Evolutionary conservation across 257 asterid species (phyloP).

Genomic region (Thymus quinquecostatus): DNA sequence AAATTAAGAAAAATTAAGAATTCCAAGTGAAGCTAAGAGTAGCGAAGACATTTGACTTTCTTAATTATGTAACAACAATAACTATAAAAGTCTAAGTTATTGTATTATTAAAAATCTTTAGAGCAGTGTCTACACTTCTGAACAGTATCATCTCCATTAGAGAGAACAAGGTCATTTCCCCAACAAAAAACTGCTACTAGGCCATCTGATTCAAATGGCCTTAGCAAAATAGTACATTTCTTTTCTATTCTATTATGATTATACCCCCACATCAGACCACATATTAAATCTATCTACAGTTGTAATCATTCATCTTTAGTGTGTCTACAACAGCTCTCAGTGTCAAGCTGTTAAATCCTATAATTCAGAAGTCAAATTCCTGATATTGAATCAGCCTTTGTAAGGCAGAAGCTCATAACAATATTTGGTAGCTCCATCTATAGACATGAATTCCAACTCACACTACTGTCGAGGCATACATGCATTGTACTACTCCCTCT

Average conservation of each 20-base stretch:
- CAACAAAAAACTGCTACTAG: neutral
- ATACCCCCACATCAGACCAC: neutral
- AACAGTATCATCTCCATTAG: conserved; percentile 1
- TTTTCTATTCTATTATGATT: neutral
- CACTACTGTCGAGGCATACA: neutral
- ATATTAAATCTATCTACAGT: conserved; percentile 8
- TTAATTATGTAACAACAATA: neutral
- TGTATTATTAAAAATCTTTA: neutral
- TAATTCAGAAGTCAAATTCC: neutral
- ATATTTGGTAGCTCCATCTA: neutral
- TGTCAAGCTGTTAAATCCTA: conserved; percentile 1
- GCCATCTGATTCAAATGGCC: neutral
- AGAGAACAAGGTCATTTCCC: neutral
- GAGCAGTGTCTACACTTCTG: neutral
- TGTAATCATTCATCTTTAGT: neutral
- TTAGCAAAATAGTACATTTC: neutral
- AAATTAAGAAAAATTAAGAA: neutral
- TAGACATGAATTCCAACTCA: neutral
- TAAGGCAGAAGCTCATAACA: neutral
- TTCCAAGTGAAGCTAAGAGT: neutral
- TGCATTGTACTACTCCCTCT: neutral
- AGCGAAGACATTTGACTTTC: conserved; percentile 1
- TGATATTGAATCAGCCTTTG: neutral
- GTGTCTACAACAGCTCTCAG: conserved; percentile 5
- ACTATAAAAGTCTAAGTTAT: neutral